Evolutionary conservation across 768 basidiomycete species (phyloP), one percentile per base, ranked within the genome.

Genomic region (Boletus speciosus): DNA sequence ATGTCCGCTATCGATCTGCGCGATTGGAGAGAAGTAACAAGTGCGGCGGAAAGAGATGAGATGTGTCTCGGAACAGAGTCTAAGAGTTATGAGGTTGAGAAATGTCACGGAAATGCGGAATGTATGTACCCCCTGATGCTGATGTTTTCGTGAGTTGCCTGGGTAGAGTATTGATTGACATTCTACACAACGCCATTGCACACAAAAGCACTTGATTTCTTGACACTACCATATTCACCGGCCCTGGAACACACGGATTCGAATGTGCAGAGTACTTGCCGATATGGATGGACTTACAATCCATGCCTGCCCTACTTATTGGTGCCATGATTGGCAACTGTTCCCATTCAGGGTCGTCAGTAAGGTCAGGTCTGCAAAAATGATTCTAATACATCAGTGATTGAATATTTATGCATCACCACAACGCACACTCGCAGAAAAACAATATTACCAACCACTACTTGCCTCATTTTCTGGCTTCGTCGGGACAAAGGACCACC

Each of bases 161-260:
- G 10, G 84, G 84, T 27, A 82, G 66, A 38, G 65, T 42, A 53
- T 83, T 76, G 3, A 83, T 66, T 23, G 75, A 65, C 23, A 71
- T 74, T 58, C 72, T 73, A 29, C 73, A 58, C 35, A 80, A 73
- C 2, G 85, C 77, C 5, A 79, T 58, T 8, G 79, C 76, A 60
- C 81, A 85, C 9, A 88, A 55, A 38, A 88, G 72, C 11, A 73
- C 68, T 47, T 75, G 70, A 60, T 86, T 89, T 32, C 80, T 87
- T 5, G 90, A 91, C 4, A 77, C 50, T 1, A 70, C 68, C 15
- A 79, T 77, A 55, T 74, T 77, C 27, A 83, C 64, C 4, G 87
- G 85, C 52, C 86, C 88, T 91, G 12, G 41, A 52, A 55, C 38
- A 51, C 14, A 34, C 21, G 4, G 5, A 48, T 43, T 47, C 36